Evolutionary conservation across 345 rosid genomes (phyloP), one percentile per base, ranked within the genome.

Genomic region (Salix exigua): DNA sequence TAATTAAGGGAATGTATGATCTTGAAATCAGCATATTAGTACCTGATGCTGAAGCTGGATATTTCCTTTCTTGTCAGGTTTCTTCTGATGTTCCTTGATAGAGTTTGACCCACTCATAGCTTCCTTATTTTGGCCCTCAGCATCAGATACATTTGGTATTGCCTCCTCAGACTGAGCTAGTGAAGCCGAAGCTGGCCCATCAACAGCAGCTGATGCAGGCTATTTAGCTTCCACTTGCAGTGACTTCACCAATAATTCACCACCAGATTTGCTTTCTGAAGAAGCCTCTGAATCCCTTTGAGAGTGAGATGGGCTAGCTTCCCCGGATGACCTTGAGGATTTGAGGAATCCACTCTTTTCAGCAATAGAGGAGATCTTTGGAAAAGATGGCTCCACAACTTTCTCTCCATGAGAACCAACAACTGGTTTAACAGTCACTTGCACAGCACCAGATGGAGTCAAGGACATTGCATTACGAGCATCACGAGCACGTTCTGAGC

Each of bases 351-450:
- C 91, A 78, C 51, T 83, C 76, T 89, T 90, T 71, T 88, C 86
- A 75, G 69, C 60, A 25, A 84, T 64, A 78, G 84, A 75, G 73
- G 84, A 75, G 73, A 46, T 75, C 48, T 68, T 84, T 25, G 79
- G 70, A 12, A 75, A 69, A 23, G 76, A 67, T 23, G 83, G 78
- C 12, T 85, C 86, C 61, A 44, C 78, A 55, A 58, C 77, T 79
- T 83, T 91, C 37, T 83, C 90, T 64, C 80, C 86, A 66, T 53
- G 80, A 81, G 89, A 80, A 35, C 61, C 83, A 65, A 81, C 76
- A 61, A 82, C 78, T 76, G 87, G 87, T 78, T 89, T 92, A 44
- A 90, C 83, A 40, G 87, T 82, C 79, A 87, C 91, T 82, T 77
- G 89, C 60, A 78, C 77, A 46, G 67, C n/a, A 19, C 88, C 88